These are phyloP conservation scores for Zalerion maritima DNA, from an alignment of 495 filamentous ascomycete genomes.

Conservation along the genomic window DNA sequence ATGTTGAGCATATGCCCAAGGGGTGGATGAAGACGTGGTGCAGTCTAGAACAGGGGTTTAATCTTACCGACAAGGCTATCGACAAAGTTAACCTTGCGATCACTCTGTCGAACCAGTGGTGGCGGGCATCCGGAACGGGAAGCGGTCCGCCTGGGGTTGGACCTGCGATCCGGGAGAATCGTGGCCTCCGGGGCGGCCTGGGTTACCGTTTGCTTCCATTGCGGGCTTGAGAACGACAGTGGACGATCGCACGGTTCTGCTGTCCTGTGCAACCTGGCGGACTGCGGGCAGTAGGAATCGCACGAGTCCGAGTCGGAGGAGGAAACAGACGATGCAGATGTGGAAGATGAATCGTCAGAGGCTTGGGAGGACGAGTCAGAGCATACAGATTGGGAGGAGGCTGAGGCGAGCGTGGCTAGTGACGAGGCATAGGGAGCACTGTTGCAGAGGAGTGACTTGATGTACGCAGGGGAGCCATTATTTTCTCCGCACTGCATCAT, in stretches of 20 bases:
- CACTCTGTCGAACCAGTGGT: conserved; percentile 72
- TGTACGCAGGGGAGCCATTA: conserved; percentile 28
- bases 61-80: conserved; percentile 96
- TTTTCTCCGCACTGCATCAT: conserved; percentile 39
- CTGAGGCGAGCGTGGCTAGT: conserved; percentile 56
- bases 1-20: conserved; percentile 10
- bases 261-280: conserved; percentile 13
- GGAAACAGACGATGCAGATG: conserved; percentile 17
- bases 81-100: conserved; percentile 91
- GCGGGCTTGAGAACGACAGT: conserved; percentile 6
- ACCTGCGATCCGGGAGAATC: conserved; percentile 53
- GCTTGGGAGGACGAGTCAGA: conserved; percentile 55
- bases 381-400: conserved; percentile 65
- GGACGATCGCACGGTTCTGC: conserved; percentile 4
- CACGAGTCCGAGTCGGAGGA: conserved; percentile 25
- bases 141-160: conserved; percentile 66
- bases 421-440: conserved; percentile 50
- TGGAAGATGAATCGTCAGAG: conserved; percentile 35
- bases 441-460: conserved; percentile 22
- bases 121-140: conserved; percentile 58
- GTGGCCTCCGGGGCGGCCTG: conserved; percentile 24
- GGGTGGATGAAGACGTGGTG: conserved; percentile 6
- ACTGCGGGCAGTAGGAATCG: conserved; percentile 20
- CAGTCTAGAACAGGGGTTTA: conserved; percentile 7
- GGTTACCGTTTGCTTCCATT: conserved; percentile 5